These are phyloP conservation scores for Prunus mongolica DNA, from an alignment of 306 rosid genomes.

Conservation along the genomic window DNA sequence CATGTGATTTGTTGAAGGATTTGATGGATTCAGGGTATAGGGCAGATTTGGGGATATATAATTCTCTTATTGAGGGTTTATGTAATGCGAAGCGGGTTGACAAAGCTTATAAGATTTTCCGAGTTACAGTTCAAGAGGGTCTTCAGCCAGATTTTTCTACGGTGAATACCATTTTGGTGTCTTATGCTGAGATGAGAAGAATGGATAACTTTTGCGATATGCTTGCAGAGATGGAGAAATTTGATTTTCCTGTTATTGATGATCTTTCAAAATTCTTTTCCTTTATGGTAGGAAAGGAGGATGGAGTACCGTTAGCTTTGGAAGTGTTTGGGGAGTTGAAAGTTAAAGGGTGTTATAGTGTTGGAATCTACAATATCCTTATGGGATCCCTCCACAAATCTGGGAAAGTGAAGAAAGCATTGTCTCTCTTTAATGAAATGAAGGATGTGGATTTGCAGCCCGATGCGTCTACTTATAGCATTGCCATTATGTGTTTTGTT, in stretches of 20 bases:
- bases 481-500: slow-evolving; percentile 48
- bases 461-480: slow-evolving; percentile 44
- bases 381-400: slow-evolving; percentile 54
- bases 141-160: slow-evolving; percentile 52
- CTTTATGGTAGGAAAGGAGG: slow-evolving; percentile 46
- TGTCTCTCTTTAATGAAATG: slow-evolving; percentile 59
- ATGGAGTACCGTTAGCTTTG: slow-evolving; percentile 36
- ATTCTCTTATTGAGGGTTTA: slow-evolving; percentile 67
- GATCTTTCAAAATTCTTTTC: slow-evolving; percentile 54
- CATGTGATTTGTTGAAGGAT: slow-evolving; percentile 73
- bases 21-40: slow-evolving; percentile 67
- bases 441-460: slow-evolving; percentile 41
- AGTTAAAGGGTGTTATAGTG: slow-evolving; percentile 40
- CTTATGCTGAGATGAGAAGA: slow-evolving; percentile 41
- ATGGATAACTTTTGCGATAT: slow-evolving; percentile 53
- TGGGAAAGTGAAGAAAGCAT: slow-evolving; percentile 46
- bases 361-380: slow-evolving; percentile 51
- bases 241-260: slow-evolving; percentile 42
- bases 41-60: slow-evolving; percentile 71
- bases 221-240: slow-evolving; percentile 54
- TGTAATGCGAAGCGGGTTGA: slow-evolving; percentile 57
- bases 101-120: slow-evolving; percentile 70
- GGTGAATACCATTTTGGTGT: slow-evolving; percentile 49
- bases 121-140: slow-evolving; percentile 48
- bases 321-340: slow-evolving; percentile 49